Evolutionary conservation across 1,284 basidiomycete genomes (phyloP).

Genomic region (Marasmius fiardii): DNA sequence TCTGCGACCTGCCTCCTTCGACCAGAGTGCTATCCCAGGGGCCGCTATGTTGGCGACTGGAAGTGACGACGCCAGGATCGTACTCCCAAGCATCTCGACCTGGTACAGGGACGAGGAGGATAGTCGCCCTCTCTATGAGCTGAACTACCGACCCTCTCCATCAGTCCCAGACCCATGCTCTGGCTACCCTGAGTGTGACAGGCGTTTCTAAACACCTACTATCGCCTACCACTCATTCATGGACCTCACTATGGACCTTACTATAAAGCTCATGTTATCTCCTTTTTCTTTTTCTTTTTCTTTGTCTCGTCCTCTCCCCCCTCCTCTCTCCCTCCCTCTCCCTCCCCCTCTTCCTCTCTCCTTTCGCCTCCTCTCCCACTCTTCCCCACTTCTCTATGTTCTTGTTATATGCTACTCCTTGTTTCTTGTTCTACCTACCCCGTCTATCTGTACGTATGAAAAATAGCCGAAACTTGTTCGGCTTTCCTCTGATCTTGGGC

Average conservation of each 20-base stretch:
- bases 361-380: too few species aligned
- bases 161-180: neutral
- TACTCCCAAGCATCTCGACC: neutral
- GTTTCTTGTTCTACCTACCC: too few species aligned
- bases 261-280: too few species aligned
- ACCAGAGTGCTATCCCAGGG: neutral
- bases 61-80: neutral
- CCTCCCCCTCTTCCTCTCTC: too few species aligned
- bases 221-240: neutral
- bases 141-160: neutral
- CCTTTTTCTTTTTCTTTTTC: too few species aligned
- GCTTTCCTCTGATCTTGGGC: too few species aligned
- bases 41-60: neutral
- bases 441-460: too few species aligned
- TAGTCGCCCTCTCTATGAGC: neutral
- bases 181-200: neutral
- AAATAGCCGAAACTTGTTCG: too few species aligned
- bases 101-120: neutral
- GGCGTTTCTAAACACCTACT: neutral
- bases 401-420: too few species aligned
- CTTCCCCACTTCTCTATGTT: too few species aligned
- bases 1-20: neutral
- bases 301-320: too few species aligned
- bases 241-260: neutral
- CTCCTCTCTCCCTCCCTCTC: too few species aligned